Conservation (phyloP, 1,284 basidiomycete species). For the Megacollybia platyphylla region DNA sequence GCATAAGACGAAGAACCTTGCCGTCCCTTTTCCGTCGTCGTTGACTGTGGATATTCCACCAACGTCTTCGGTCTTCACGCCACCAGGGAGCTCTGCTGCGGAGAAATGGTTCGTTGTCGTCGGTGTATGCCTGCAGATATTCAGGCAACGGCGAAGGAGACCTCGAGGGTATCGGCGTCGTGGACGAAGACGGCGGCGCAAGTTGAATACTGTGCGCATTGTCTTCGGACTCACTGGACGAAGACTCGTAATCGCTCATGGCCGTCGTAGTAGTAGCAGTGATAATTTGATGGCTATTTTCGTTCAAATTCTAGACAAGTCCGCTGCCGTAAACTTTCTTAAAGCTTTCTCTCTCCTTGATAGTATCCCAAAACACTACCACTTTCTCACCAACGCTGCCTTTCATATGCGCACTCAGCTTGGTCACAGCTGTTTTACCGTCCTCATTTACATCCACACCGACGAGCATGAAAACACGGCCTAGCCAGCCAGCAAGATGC, state of each 20-base stretch:
- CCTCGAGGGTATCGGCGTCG: constrained; percentile 32
- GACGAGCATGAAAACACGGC: constrained; percentile 44
- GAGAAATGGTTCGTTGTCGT: constrained; percentile 45
- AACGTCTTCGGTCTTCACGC: constrained; percentile 29
- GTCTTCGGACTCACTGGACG: constrained; percentile 2
- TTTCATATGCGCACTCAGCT: constrained; percentile 38
- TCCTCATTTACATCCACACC: constrained; percentile 37
- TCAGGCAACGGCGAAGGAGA: constrained; percentile 31
- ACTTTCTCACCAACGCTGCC: constrained; percentile 32
- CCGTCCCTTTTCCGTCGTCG: constrained; percentile 25
- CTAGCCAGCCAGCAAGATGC: constrained; percentile 70
- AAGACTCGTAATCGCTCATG: constrained; percentile 3
- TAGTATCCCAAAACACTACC: constrained; percentile 53
- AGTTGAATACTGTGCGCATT: constrained; percentile 19
- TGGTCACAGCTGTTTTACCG: constrained; percentile 32
- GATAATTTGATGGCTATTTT: not conserved
- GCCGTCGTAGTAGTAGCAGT: constrained; percentile 9
- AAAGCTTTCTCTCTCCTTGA: constrained; percentile 57
- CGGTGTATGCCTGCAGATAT: constrained; percentile 28
- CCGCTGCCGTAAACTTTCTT: constrained; percentile 45
- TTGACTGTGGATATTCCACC: constrained; percentile 31
- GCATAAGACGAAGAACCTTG: constrained; percentile 32
- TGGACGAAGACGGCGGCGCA: constrained; percentile 21
- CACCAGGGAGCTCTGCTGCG: constrained; percentile 23
- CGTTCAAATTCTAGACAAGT: constrained; percentile 20